Evolutionary conservation across 2,329 filamentous ascomycete species (phyloP), one percentile per base, ranked within the genome.

Genomic region (Cladosporium sp.): DNA sequence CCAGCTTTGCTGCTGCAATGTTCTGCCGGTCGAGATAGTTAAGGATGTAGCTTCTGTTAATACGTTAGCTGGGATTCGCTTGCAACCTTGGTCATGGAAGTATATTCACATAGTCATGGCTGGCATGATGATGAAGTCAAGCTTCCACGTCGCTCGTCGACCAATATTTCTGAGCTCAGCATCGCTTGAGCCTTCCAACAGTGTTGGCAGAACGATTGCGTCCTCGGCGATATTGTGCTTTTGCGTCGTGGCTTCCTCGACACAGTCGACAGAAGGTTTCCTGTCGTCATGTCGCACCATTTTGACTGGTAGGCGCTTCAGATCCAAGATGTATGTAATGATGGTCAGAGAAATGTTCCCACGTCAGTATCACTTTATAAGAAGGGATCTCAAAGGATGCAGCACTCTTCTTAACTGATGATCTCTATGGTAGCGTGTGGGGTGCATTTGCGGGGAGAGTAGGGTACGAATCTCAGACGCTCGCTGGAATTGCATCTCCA

Each of bases 1-100:
- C 66, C 5, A 73, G 62, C 35, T 72, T 72, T 11, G 71, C 68
- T 1, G 70, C 67, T 5, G 71, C 68, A 16, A 72, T 68, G 57
- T 69, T 72, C 56, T 71, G 69, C 16, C 71, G 53, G 58, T 73
- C 72, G 12, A 72, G 63, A 26, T 73, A 73, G 60, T 73, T 73
- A 4, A 72, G 62, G 59, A 71, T 70, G 52, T 73, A 73, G 66
- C 71, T 69, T 68, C 53, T 37, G n/a, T 21, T 21, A 4, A 21
- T 2, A 5, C 31, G 18, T 57, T 3, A 57, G 53, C 23, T 69
- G 28, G 8, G 23, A 23, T 52, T 52, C 6, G 1, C 49, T 5
- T 16, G 18, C 16, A 5, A 52, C 2, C 7, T 23, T 16, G 21
- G 14, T 6, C 49, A 28, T 23, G 10, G n/a, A 12, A 16, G 7